Evolutionary conservation across 257 asterid genomes (phyloP).

Genomic region (Lithospermum erythrorhizon): DNA sequence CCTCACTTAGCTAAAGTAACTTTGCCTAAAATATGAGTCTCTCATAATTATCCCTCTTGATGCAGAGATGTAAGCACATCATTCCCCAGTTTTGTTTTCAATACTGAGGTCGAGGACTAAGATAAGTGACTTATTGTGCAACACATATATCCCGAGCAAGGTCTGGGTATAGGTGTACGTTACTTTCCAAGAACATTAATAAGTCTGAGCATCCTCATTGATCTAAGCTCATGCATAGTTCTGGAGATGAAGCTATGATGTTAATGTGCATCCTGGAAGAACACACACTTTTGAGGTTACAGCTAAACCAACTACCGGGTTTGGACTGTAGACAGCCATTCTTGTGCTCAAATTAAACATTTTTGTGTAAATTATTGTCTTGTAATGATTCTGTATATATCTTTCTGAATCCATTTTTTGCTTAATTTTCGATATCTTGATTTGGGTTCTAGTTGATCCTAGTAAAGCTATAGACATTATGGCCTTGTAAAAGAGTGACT

Average conservation of each 20-base stretch:
- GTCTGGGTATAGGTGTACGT: not conserved
- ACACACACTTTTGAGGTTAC: not conserved
- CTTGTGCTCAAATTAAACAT: not conserved
- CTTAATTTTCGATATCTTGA: not conserved
- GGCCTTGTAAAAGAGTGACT: too few species aligned
- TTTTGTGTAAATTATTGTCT: not conserved
- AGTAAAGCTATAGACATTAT: too few species aligned
- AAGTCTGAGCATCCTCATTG: too few species aligned
- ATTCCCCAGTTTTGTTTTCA: slow-evolving; percentile 65
- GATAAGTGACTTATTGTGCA: not conserved
- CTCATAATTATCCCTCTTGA: slow-evolving; percentile 7
- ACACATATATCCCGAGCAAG: not conserved
- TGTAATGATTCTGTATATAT: not conserved
- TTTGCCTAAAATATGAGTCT: not conserved
- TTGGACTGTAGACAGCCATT: not conserved
- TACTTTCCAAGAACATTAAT: too few species aligned
- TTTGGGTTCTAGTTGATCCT: too few species aligned
- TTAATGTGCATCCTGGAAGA: not conserved
- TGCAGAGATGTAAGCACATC: slow-evolving; percentile 50
- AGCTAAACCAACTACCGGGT: not conserved
- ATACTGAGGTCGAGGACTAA: slow-evolving; percentile 60
- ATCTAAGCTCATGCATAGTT: too few species aligned
- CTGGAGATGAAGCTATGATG: not conserved
- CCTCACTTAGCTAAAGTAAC: too few species aligned
- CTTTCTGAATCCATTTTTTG: not conserved